Conservation (phyloP, 495 filamentous ascomycete genomes). For the Lindgomyces ingoldianus region DNA sequence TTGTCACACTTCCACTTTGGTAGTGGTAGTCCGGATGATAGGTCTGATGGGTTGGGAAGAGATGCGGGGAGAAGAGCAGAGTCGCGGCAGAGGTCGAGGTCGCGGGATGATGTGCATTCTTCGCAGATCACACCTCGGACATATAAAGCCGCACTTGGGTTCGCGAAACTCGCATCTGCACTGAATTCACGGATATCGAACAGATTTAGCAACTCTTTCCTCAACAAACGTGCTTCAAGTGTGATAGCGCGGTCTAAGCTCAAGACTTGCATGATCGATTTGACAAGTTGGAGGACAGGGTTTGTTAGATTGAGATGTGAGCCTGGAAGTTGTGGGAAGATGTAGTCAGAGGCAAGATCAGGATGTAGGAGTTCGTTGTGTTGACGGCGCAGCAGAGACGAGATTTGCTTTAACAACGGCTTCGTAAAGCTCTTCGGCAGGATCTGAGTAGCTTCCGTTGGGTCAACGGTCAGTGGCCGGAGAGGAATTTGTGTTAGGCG, state of each 20-base stretch:
- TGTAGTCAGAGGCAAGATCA: conserved; percentile 81
- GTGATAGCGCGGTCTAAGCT: conserved; percentile 84
- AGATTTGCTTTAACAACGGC: conserved; percentile 85
- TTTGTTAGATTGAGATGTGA: conserved; percentile 69
- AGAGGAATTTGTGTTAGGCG: conserved; percentile 77
- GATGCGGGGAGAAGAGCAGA: conserved; percentile 63
- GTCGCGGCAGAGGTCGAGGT: conserved; percentile 94
- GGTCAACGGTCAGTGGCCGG: conserved; percentile 55
- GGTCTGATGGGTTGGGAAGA: conserved; percentile 47
- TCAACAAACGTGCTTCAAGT: conserved; percentile 79
- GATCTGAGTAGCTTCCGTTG: conserved; percentile 58
- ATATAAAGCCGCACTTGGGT: conserved; percentile 74
- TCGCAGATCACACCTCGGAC: conserved; percentile 78
- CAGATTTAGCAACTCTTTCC: conserved; percentile 82
- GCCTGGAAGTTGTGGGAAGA: conserved; percentile 82
- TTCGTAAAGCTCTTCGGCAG: conserved; percentile 80
- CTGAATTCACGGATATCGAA: conserved; percentile 95
- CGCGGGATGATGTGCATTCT: conserved; percentile 81
- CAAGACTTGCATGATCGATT: conserved; percentile 85
- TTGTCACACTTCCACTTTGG: conserved; percentile 73
- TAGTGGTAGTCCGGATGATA: conserved; percentile 22
- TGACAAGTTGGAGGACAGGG: conserved; percentile 85
- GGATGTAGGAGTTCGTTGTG: conserved; percentile 88
- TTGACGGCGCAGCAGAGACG: conserved; percentile 73
- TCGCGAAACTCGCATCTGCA: conserved; percentile 79